Percentiles rank a stretch among this genome's conserved stretches.
Evolutionary conservation across 2,329 filamentous ascomycete genomes (phyloP).

Genomic region (Fusarium anguioides): DNA sequence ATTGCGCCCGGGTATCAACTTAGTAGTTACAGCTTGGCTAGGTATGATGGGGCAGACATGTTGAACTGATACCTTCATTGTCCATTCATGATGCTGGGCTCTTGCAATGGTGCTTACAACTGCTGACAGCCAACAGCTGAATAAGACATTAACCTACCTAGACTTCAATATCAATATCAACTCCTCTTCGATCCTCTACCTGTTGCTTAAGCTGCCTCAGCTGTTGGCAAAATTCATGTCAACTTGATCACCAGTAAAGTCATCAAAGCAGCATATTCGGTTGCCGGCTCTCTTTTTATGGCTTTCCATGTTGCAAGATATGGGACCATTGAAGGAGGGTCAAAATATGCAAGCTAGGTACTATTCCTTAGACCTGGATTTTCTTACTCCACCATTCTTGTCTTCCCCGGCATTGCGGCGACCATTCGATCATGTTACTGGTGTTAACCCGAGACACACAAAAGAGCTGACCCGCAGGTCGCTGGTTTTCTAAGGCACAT

Average conservation of each 20-base stretch:
- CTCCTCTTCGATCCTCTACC: neutral
- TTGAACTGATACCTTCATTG: slow-evolving; percentile 19
- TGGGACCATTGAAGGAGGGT: neutral
- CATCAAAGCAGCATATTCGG: neutral
- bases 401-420: slow-evolving; percentile 21
- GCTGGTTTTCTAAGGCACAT: neutral
- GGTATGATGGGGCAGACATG: slow-evolving; percentile 18
- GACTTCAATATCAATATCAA: neutral
- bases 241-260: slow-evolving; percentile 1
- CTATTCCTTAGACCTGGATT: neutral
- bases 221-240: neutral
- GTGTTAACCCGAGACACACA: slow-evolving; percentile 35
- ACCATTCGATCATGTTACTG: slow-evolving; percentile 4
- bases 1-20: slow-evolving; percentile 26
- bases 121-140: neutral
- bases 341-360: slow-evolving; percentile 14
- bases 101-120: slow-evolving; percentile 19
- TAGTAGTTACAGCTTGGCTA: slow-evolving; percentile 21
- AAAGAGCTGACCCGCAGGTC: slow-evolving; percentile 22
- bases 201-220: neutral
- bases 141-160: neutral
- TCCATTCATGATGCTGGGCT: slow-evolving; percentile 17
- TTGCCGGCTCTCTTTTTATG: slow-evolving; percentile 11
- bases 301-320: slow-evolving; percentile 21
- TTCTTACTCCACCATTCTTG: slow-evolving; percentile 13